A percentile compares a stretch with the other conserved stretches of the same genome.
Conservation (phyloP, 2,329 filamentous ascomycete species). For the Teratosphaeria viscida region DNA sequence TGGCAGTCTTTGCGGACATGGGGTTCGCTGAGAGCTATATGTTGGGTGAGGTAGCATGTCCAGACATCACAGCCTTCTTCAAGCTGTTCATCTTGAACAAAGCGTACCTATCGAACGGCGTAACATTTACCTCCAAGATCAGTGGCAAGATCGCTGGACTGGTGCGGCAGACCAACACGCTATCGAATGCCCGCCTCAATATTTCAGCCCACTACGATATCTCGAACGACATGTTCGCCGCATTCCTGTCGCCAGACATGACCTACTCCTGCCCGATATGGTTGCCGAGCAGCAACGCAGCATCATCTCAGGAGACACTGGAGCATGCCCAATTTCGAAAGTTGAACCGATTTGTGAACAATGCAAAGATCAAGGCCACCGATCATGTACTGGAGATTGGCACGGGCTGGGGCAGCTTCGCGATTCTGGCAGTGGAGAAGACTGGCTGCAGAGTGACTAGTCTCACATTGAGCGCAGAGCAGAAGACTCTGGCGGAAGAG, state of each 20-base stretch:
- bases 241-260: slow-evolving; percentile 65
- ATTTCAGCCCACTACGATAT: slow-evolving; percentile 67
- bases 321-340: slow-evolving; percentile 60
- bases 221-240: slow-evolving; percentile 65
- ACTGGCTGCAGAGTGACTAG: slow-evolving; percentile 61
- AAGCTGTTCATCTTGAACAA: slow-evolving; percentile 64
- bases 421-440: slow-evolving; percentile 55
- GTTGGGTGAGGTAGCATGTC: slow-evolving; percentile 58
- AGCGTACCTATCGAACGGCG: slow-evolving; percentile 51
- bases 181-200: slow-evolving; percentile 50
- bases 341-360: slow-evolving; percentile 54
- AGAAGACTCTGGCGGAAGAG: slow-evolving; percentile 56
- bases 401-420: slow-evolving; percentile 65
- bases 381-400: slow-evolving; percentile 68
- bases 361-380: slow-evolving; percentile 50
- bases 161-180: slow-evolving; percentile 36
- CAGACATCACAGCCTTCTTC: slow-evolving; percentile 59
- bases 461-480: slow-evolving; percentile 57
- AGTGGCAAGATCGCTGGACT: slow-evolving; percentile 49
- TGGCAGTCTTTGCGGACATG: slow-evolving; percentile 63
- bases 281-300: slow-evolving; percentile 36
- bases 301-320: slow-evolving; percentile 44
- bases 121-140: slow-evolving; percentile 50
- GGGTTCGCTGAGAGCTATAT: slow-evolving; percentile 66
- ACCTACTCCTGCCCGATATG: slow-evolving; percentile 65